Base-by-base conservation (phyloP, 73 alveolate genomes). In the Blepharisma stoltei region DNA sequence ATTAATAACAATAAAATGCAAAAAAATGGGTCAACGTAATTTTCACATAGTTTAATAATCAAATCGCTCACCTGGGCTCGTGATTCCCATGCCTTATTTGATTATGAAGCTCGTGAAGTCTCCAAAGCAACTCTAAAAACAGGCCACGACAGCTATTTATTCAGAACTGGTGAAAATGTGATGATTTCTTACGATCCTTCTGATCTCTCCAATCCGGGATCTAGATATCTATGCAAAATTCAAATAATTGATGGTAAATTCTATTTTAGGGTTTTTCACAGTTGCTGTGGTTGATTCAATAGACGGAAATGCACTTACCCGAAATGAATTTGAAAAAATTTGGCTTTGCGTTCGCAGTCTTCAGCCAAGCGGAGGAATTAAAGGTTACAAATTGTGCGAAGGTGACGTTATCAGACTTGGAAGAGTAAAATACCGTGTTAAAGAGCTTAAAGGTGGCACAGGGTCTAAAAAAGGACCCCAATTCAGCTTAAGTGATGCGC, bases 51-150 rank as follows among this genome's bases (percentile, higher is more conserved):
- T 11, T 20, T 60, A 60, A 60, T 38, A 18, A 11, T 25, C n/a
- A 60, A 60, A 60, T 14, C 23, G 46, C 88, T 68, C 38, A 88
- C 93, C 37, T 88, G 95, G 95, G 44, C 83, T 18, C 49, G 92
- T 70, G 93, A 88, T 71, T 88, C 95, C 11, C 89, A 83, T 70
- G 95, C 87, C 6, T 78, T 88, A 6, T 85, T 85, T 65, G 95
- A 88, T 67, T 88, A 88, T 55, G 95, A 88, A 49, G 78, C 91
- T 45, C 48, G 88, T 21, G 86, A 88, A 60, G 54, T 88, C 6
- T 47, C 87, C 11, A 88, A 84, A 82, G 55, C 66, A 44, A 77
- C 88, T 8, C 67, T 88, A 83, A 86, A 80, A 52, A 45, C 88
- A 1, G 55, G n/a, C 44, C 20, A 46, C n/a, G 77, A 85, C 20